Conservation (phyloP, 2,329 filamentous ascomycete species). For the Trichophyton equinum region DNA sequence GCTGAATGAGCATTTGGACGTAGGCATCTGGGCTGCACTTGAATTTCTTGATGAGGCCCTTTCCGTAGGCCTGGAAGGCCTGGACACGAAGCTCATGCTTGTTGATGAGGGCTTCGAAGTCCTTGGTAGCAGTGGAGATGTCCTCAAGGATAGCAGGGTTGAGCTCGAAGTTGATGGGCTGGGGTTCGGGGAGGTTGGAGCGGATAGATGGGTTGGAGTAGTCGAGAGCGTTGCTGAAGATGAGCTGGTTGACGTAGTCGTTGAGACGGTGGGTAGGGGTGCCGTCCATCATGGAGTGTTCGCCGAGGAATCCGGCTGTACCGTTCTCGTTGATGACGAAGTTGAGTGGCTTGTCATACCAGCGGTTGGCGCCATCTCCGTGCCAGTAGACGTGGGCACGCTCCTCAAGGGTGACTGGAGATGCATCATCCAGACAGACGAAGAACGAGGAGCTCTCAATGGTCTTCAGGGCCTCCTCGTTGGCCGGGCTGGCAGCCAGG, state of each 20-base stretch:
- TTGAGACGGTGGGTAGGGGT: constrained; percentile 93
- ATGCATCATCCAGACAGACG: constrained; percentile 83
- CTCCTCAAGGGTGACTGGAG: constrained; percentile 87
- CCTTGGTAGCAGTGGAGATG: constrained; percentile 62
- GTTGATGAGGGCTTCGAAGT: constrained; percentile 71
- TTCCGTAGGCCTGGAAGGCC: constrained; percentile 94
- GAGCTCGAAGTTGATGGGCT: constrained; percentile 64
- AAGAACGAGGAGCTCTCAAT: constrained; percentile 86
- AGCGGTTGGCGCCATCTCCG: constrained; percentile 87
- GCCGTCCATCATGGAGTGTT: constrained; percentile 99
- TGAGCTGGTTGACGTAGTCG: constrained; percentile 82
- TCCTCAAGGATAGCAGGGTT: constrained; percentile 61
- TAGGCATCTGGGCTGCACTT: constrained; percentile 95
- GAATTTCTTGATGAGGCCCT: constrained; percentile 98
- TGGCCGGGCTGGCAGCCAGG: constrained; percentile 62
- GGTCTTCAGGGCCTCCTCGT: constrained; percentile 61
- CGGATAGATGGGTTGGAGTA: constrained; percentile 67
- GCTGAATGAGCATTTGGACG: constrained; percentile 96
- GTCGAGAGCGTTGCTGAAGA: constrained; percentile 90
- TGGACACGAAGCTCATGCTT: constrained; percentile 87
- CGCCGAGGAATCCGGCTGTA: constrained; percentile 92
- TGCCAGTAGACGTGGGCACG: constrained; percentile 96
- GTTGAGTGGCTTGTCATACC: constrained; percentile 96
- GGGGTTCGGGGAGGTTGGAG: constrained; percentile 71
- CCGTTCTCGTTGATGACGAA: constrained; percentile 98